These are phyloP conservation scores for Stropharia rugosoannulata DNA, from an alignment of 768 basidiomycete species.

Conservation along the genomic window DNA sequence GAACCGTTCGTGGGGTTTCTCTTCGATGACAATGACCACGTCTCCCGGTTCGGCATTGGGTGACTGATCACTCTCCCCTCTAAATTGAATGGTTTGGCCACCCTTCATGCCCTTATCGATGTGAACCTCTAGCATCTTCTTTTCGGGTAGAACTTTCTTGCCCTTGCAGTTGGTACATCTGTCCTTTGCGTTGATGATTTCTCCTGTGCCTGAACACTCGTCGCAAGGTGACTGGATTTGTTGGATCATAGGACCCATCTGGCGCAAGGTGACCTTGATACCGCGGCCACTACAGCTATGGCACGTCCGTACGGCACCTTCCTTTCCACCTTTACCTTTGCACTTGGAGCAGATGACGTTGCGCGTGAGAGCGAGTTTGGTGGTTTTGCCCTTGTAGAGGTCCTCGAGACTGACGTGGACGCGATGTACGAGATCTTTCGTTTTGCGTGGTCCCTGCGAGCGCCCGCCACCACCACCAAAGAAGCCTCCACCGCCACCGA, in stretches of 20 bases:
- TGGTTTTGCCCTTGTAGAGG: slow-evolving; percentile 98
- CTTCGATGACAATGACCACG: slow-evolving; percentile 91
- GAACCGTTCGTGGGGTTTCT: slow-evolving; percentile 89
- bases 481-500: slow-evolving; percentile 81
- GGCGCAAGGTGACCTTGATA: slow-evolving; percentile 86
- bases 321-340: slow-evolving; percentile 96
- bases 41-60: slow-evolving; percentile 91
- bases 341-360: slow-evolving; percentile 94
- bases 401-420: slow-evolving; percentile 97
- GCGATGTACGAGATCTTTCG: slow-evolving; percentile 97
- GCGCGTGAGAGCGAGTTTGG: slow-evolving; percentile 94
- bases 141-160: slow-evolving; percentile 92
- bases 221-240: slow-evolving; percentile 95
- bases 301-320: slow-evolving; percentile 88
- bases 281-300: slow-evolving; percentile 83
- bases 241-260: slow-evolving; percentile 99
- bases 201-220: slow-evolving; percentile 92
- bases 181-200: slow-evolving; percentile 92
- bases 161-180: slow-evolving; percentile 91
- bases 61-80: slow-evolving; percentile 90
- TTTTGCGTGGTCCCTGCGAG: slow-evolving; percentile 80
- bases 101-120: slow-evolving; percentile 98
- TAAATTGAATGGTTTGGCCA: slow-evolving; percentile 86
- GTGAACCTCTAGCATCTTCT: slow-evolving; percentile 96
- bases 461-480: slow-evolving; percentile 75